Conservation (phyloP, 768 basidiomycete genomes). For the Lactarius psammicola region DNA sequence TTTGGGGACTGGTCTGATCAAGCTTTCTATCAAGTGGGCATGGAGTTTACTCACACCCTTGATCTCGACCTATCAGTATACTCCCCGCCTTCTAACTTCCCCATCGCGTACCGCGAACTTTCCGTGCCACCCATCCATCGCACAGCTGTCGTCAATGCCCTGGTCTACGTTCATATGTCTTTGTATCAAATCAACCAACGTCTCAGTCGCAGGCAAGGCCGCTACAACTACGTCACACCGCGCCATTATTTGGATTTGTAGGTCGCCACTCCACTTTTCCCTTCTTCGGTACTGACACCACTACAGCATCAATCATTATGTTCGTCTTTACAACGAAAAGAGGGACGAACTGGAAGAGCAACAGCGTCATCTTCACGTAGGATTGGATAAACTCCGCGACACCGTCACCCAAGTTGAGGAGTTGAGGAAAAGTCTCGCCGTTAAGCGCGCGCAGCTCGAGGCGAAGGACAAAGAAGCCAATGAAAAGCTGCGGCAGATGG, state of each 20-base stretch:
- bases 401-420: conserved; percentile 98
- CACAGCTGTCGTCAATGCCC: conserved; percentile 86
- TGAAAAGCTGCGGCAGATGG: conserved; percentile 96
- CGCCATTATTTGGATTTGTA: conserved; percentile 98
- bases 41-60: conserved; percentile 92
- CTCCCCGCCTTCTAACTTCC: conserved; percentile 78
- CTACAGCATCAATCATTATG: conserved; percentile 92
- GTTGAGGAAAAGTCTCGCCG: conserved; percentile 89
- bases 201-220: conserved; percentile 89
- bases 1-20: conserved; percentile 99
- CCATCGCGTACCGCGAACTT: conserved; percentile 82
- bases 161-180: conserved; percentile 89
- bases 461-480: conserved; percentile 95
- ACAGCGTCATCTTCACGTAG: conserved; percentile 96
- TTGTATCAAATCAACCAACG: conserved; percentile 87
- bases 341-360: conserved; percentile 97
- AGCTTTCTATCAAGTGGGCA: conserved; percentile 96
- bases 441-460: conserved; percentile 88
- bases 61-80: conserved; percentile 89
- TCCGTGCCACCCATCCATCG: conserved; percentile 87
- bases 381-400: conserved; percentile 92
- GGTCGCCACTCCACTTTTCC: conserved; percentile 39
- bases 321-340: conserved; percentile 92
- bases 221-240: conserved; percentile 95
- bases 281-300: conserved; percentile 7